phyloP scores from a whole-genome alignment of 805 yeast species.

The Ogataea degrootiae region DNA sequence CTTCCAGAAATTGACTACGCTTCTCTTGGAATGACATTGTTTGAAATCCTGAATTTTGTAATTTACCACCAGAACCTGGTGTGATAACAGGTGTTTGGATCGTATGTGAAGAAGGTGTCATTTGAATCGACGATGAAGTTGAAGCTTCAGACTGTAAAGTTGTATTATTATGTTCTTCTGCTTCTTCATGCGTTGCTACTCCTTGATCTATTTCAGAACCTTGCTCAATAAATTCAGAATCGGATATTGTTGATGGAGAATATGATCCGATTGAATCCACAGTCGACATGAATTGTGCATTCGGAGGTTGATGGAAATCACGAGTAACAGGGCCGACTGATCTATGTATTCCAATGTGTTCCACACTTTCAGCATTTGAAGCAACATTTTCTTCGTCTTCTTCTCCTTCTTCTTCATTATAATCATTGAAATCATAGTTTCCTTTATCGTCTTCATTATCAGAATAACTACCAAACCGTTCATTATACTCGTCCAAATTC shows the following conservation, averaged over 20 bases:
- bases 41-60: constrained; percentile 1
- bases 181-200: constrained; percentile 28
- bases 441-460: constrained; percentile 13
- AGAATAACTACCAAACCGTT: constrained; percentile 12
- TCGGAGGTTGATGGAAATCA: constrained; percentile 8
- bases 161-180: constrained; percentile 16
- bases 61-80: background rate
- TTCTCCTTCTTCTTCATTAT: background rate
- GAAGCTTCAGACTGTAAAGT: background rate
- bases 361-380: background rate
- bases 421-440: constrained; percentile 12
- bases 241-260: constrained; percentile 22
- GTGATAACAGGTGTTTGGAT: background rate
- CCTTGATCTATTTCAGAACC: constrained; percentile 20
- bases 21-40: constrained; percentile 19
- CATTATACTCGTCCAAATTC: constrained; percentile 28
- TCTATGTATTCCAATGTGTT: constrained; percentile 1
- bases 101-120: constrained; percentile 2
- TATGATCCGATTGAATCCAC: constrained; percentile 25
- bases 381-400: too few species aligned
- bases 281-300: constrained; percentile 14
- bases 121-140: constrained; percentile 3
- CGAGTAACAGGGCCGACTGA: background rate
- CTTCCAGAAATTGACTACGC: constrained; percentile 16
- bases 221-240: constrained; percentile 6